Conservation (phyloP, 2,329 filamentous ascomycete genomes). For the Diplodia scrobiculata region DNA sequence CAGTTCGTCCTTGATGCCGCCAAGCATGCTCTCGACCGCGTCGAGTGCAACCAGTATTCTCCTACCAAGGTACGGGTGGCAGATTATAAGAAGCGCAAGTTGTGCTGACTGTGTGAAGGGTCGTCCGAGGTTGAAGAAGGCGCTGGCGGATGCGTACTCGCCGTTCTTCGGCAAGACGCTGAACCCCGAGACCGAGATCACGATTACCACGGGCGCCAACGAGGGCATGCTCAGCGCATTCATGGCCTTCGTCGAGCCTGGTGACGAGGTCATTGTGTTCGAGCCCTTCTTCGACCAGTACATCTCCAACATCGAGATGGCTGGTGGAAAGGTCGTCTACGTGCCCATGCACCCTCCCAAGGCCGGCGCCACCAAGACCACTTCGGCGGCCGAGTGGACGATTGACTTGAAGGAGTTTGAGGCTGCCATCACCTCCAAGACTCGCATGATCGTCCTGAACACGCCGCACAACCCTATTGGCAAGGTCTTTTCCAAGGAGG, state of each 20-base stretch:
- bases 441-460: slow-evolving; percentile 95
- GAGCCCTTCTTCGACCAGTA: slow-evolving; percentile 99
- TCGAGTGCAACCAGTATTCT: slow-evolving; percentile 98
- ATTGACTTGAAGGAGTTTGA: slow-evolving; percentile 83
- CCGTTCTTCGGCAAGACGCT: slow-evolving; percentile 80
- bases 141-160: slow-evolving; percentile 88
- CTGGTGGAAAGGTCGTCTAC: slow-evolving; percentile 90
- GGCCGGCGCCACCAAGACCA: slow-evolving; percentile 75
- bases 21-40: slow-evolving; percentile 81
- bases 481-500: slow-evolving; percentile 85
- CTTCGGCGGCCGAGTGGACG: slow-evolving; percentile 84
- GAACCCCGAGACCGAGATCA: slow-evolving; percentile 88
- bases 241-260: slow-evolving; percentile 93
- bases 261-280: slow-evolving; percentile 96
- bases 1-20: slow-evolving; percentile 88
- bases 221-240: slow-evolving; percentile 90
- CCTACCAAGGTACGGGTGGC: slow-evolving; percentile 70
- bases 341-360: slow-evolving; percentile 90
- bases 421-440: slow-evolving; percentile 76
- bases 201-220: slow-evolving; percentile 89
- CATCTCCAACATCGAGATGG: slow-evolving; percentile 98
- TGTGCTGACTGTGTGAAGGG: slow-evolving; percentile 53
- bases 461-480: slow-evolving; percentile 93
- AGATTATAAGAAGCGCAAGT: not conserved
- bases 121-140: slow-evolving; percentile 85